These are phyloP conservation scores for Phialocephala sp. DNA, from an alignment of 2,329 filamentous ascomycete genomes.

Conservation along the genomic window DNA sequence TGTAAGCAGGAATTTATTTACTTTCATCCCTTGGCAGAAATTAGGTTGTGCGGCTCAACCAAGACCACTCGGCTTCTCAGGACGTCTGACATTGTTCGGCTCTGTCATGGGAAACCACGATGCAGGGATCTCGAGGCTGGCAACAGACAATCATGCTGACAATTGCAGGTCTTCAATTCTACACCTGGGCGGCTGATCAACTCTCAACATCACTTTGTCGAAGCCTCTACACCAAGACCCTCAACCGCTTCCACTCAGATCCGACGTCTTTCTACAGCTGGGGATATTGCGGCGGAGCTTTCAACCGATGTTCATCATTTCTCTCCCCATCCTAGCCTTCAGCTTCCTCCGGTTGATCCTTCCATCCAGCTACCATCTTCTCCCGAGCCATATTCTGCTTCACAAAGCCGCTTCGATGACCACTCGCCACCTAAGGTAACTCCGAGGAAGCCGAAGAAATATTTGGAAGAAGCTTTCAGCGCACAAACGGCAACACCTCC, in stretches of 20 bases:
- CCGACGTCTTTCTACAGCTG: constrained; percentile 55
- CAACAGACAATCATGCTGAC: constrained; percentile 11
- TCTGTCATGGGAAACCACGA: constrained; percentile 2
- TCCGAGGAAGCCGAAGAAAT: constrained; percentile 47
- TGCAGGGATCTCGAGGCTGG: background rate
- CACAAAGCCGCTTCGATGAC: constrained; percentile 38
- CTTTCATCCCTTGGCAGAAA: background rate
- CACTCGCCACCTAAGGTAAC: constrained; percentile 43
- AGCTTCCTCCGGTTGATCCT: constrained; percentile 64
- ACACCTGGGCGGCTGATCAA: constrained; percentile 62
- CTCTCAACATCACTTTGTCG: constrained; percentile 36
- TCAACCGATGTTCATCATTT: constrained; percentile 68
- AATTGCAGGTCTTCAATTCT: constrained; percentile 56
- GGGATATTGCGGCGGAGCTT: constrained; percentile 55
- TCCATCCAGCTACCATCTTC: constrained; percentile 64
- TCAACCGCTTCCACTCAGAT: constrained; percentile 46
- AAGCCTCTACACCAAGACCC: constrained; percentile 35
- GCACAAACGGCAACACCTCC: constrained; percentile 65
- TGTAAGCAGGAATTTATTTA: constrained; percentile 43
- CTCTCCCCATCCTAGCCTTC: constrained; percentile 57
- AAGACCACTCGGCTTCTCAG: background rate
- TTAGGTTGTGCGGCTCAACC: background rate
- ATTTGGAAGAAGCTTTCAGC: constrained; percentile 41
- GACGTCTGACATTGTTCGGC: background rate
- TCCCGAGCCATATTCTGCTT: constrained; percentile 48